A percentile compares a stretch with the other conserved stretches of the same genome.
These are phyloP conservation scores for Colletotrichum neosansevieriae DNA, from an alignment of 2,329 filamentous ascomycete species.

Conservation along the genomic window DNA sequence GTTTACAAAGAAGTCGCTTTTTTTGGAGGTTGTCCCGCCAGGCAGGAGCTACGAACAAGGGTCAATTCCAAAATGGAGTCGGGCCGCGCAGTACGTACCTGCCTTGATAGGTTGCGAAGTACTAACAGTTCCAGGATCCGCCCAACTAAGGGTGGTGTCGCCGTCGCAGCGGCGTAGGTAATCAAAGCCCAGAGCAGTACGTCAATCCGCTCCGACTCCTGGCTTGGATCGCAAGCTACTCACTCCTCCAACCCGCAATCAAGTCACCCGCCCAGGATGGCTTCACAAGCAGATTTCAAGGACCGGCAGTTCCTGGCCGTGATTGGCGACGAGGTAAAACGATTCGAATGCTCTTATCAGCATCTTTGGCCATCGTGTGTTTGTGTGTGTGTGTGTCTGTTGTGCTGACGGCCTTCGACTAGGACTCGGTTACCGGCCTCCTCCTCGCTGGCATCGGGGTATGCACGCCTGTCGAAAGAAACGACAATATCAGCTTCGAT, in stretches of 20 bases:
- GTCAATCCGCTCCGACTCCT: slow-evolving; percentile 36
- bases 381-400: slow-evolving; percentile 43
- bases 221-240: slow-evolving; percentile 16
- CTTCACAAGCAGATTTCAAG: slow-evolving; percentile 72
- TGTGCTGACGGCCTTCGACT: slow-evolving; percentile 32
- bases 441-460: slow-evolving; percentile 96
- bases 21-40: slow-evolving; percentile 35
- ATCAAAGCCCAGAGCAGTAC: slow-evolving; percentile 35
- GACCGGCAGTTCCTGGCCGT: slow-evolving; percentile 97
- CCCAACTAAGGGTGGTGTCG: too few relatives aligned
- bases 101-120: neutral
- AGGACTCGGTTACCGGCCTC: slow-evolving; percentile 97
- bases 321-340: slow-evolving; percentile 90
- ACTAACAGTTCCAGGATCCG: too few relatives aligned
- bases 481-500: neutral
- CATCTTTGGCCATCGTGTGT: slow-evolving; percentile 36
- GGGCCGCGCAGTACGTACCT: neutral
- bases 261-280: slow-evolving; percentile 51
- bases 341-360: slow-evolving; percentile 44
- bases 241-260: slow-evolving; percentile 31
- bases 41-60: slow-evolving; percentile 32
- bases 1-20: slow-evolving; percentile 38
- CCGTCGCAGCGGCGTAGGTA: slow-evolving; percentile 9
- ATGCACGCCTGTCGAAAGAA: slow-evolving; percentile 47
- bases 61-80: neutral